These are phyloP conservation scores for Yamadazyma akitaensis DNA, from an alignment of 805 yeast species.

Conservation along the genomic window DNA sequence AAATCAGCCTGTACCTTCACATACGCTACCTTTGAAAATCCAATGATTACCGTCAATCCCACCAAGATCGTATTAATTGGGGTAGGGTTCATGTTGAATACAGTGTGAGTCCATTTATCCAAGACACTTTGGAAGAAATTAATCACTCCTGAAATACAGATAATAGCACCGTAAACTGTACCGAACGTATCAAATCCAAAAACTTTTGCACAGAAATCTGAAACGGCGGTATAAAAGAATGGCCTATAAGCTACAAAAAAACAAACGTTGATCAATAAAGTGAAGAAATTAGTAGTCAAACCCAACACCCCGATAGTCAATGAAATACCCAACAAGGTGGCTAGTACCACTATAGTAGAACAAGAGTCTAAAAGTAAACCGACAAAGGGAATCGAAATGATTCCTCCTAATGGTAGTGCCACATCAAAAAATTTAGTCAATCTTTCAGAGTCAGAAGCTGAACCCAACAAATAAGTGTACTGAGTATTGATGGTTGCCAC, in stretches of 20 bases:
- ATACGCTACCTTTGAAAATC: slow-evolving; percentile 39
- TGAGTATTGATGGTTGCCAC: slow-evolving; percentile 59
- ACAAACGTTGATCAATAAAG: slow-evolving; percentile 45
- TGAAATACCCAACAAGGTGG: slow-evolving; percentile 38
- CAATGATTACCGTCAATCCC: slow-evolving; percentile 39
- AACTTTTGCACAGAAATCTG: slow-evolving; percentile 60
- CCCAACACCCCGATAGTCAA: slow-evolving; percentile 48
- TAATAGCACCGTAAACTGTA: slow-evolving; percentile 54
- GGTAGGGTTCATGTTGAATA: slow-evolving; percentile 52
- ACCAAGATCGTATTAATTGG: slow-evolving; percentile 46
- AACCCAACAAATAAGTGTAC: slow-evolving; percentile 44
- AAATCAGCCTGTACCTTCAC: slow-evolving; percentile 21
- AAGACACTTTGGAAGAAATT: slow-evolving; percentile 47
- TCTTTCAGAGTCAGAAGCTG: slow-evolving; percentile 32
- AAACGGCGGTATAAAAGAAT: slow-evolving; percentile 54
- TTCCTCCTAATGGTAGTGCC: slow-evolving; percentile 56
- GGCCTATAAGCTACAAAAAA: slow-evolving; percentile 55
- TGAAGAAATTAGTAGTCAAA: slow-evolving; percentile 35
- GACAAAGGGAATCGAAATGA: slow-evolving; percentile 51
- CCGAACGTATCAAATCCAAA: slow-evolving; percentile 63
- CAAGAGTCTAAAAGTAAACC: slow-evolving; percentile 50
- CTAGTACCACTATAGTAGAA: slow-evolving; percentile 45
- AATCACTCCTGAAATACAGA: slow-evolving; percentile 50
- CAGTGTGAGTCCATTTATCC: slow-evolving; percentile 49
- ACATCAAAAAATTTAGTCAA: slow-evolving; percentile 50